Conservation (phyloP, 371 early-diverging fungal genomes). For the Mortierella sp. region DNA sequence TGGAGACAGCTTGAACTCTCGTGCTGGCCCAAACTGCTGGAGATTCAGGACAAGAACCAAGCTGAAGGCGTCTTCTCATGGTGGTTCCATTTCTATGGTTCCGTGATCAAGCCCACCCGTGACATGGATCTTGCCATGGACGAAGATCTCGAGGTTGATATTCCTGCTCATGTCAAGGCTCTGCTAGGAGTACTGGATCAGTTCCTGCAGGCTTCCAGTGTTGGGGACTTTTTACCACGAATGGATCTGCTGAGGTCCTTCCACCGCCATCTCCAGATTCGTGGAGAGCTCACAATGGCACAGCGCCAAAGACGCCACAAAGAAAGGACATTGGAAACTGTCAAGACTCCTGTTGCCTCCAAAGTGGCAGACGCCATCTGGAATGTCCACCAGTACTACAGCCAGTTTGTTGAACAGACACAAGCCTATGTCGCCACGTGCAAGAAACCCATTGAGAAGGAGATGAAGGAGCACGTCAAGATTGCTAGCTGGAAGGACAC, state of each 20-base stretch:
- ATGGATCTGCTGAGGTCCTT: conserved; percentile 82
- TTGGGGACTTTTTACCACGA: conserved; percentile 87
- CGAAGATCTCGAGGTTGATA: conserved; percentile 32
- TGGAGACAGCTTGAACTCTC: conserved; percentile 95
- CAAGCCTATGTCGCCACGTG: conserved; percentile 63
- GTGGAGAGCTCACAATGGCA: conserved; percentile 41
- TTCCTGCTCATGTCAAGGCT: conserved; percentile 54
- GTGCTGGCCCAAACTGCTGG: conserved; percentile 90
- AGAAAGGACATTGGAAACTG: conserved; percentile 4
- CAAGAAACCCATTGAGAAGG: conserved; percentile 85
- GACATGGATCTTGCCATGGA: conserved; percentile 51
- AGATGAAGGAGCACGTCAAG: conserved; percentile 92
- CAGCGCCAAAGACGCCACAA: conserved; percentile 47
- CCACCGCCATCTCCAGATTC: conserved; percentile 68
- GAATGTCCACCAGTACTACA: conserved; percentile 80
- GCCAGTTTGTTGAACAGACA: conserved; percentile 74
- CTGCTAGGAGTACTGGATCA: conserved; percentile 77
- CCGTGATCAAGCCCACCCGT: conserved; percentile 44
- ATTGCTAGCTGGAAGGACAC: conserved; percentile 98
- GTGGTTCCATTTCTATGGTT: conserved; percentile 89
- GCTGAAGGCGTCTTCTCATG: conserved; percentile 73
- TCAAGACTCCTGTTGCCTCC: conserved; percentile 26
- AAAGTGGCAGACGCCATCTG: conserved; percentile 59
- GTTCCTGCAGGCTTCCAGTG: conserved; percentile 80
- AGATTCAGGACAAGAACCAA: conserved; percentile 79